Evolutionary conservation across 1,284 basidiomycete genomes (phyloP).

Genomic region (Ustilago tritici): DNA sequence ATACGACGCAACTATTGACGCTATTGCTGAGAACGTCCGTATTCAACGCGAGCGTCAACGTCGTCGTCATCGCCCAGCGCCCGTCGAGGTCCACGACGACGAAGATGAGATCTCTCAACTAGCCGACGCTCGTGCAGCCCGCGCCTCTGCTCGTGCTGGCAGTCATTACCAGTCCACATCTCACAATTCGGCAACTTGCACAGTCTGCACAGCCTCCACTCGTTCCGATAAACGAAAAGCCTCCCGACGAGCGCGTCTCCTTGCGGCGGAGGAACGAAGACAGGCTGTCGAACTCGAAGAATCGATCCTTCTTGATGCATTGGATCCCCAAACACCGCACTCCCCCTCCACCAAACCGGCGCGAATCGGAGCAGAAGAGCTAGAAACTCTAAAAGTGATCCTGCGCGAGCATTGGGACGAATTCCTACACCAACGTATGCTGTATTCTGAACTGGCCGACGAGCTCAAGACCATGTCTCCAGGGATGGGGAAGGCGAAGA

Average conservation of each 20-base stretch:
- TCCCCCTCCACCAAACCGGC: background rate
- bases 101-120: conserved; percentile 50
- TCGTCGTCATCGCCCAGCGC: background rate
- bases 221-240: conserved; percentile 31
- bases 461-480: conserved; percentile 64
- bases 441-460: conserved; percentile 66
- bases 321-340: conserved; percentile 11
- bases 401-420: conserved; percentile 65
- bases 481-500: conserved; percentile 50
- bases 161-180: conserved; percentile 1
- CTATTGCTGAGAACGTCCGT: conserved; percentile 41
- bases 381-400: conserved; percentile 19
- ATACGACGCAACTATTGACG: conserved; percentile 44
- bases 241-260: conserved; percentile 23
- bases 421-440: conserved; percentile 62
- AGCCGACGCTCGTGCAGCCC: conserved; percentile 34
- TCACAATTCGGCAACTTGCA: conserved; percentile 42
- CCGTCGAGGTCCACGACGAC: conserved; percentile 25
- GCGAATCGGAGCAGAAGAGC: conserved; percentile 2
- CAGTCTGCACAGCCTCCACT: conserved; percentile 26
- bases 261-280: conserved; percentile 25
- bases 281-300: conserved; percentile 42
- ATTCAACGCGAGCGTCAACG: conserved; percentile 27
- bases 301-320: conserved; percentile 22
- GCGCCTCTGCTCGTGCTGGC: conserved; percentile 19